Conservation (phyloP, 345 rosid genomes). For the Durio zibethinus region DNA sequence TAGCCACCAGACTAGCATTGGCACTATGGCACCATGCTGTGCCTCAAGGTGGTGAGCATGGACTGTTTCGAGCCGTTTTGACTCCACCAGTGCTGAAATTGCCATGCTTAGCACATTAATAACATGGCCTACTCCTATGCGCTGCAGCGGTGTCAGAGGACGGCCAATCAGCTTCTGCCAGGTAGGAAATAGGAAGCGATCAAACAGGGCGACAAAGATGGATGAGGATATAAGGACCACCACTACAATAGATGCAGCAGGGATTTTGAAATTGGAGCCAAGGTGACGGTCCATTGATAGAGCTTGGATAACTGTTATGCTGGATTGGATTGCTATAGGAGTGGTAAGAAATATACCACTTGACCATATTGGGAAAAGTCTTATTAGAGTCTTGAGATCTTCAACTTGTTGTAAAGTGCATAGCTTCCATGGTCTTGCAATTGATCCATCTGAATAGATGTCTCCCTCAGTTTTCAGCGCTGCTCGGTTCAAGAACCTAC, state of each 20-base stretch:
- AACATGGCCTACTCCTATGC: constrained; percentile 40
- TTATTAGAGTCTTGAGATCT: constrained; percentile 38
- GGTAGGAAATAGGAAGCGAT: constrained; percentile 21
- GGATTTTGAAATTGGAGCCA: constrained; percentile 40
- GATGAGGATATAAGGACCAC: constrained; percentile 16
- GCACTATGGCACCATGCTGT: constrained; percentile 8
- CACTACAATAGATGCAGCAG: constrained; percentile 36
- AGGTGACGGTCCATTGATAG: constrained; percentile 41
- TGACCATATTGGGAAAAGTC: constrained; percentile 40
- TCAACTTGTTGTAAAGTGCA: constrained; percentile 50
- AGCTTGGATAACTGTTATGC: constrained; percentile 41
- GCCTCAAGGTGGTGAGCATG: constrained; percentile 8
- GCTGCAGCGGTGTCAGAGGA: constrained; percentile 21
- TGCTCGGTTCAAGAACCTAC: constrained; percentile 39
- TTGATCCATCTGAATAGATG: constrained; percentile 17
- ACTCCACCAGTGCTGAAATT: constrained; percentile 31
- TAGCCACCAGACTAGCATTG: constrained; percentile 36
- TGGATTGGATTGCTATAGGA: constrained; percentile 31
- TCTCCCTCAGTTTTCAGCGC: constrained; percentile 5
- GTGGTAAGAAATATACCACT: constrained; percentile 26
- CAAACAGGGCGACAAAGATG: constrained; percentile 25
- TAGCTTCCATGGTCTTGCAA: constrained; percentile 43
- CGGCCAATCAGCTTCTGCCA: constrained; percentile 25
- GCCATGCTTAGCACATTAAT: constrained; percentile 23
- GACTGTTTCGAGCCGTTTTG: constrained; percentile 29